Percentiles rank a stretch among this genome's conserved stretches.
phyloP scores from a whole-genome alignment of 345 rosid species.

The Capsella bursapastoris region DNA sequence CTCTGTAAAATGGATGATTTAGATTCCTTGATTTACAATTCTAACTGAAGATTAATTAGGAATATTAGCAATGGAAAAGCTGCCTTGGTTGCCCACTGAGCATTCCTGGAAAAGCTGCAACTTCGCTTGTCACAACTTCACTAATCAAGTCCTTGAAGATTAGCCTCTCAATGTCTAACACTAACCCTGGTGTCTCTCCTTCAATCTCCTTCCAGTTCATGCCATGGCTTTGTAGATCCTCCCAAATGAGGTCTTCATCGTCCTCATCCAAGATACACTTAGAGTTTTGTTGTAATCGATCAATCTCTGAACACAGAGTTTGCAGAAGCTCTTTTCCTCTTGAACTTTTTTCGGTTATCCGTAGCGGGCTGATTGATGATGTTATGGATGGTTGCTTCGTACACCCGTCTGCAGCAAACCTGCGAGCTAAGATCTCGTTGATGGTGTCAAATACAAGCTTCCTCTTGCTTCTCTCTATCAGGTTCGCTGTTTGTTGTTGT shows the following conservation, averaged over 20 bases:
- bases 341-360: slow-evolving; percentile 41
- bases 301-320: slow-evolving; percentile 70
- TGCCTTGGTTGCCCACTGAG: slow-evolving; percentile 54
- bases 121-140: slow-evolving; percentile 61
- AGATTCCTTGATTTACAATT: slow-evolving; percentile 36
- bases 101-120: slow-evolving; percentile 44
- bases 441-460: slow-evolving; percentile 75
- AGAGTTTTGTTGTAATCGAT: slow-evolving; percentile 55
- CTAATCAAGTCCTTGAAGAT: slow-evolving; percentile 85
- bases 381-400: slow-evolving; percentile 44
- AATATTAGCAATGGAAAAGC: slow-evolving; percentile 53
- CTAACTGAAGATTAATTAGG: slow-evolving; percentile 34
- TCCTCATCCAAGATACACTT: slow-evolving; percentile 57
- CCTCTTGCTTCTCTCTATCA: slow-evolving; percentile 54
- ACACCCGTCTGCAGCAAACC: slow-evolving; percentile 47
- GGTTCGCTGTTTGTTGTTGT: slow-evolving; percentile 41
- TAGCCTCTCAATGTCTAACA: slow-evolving; percentile 69
- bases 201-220: slow-evolving; percentile 52
- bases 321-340: slow-evolving; percentile 55
- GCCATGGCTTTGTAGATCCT: slow-evolving; percentile 59
- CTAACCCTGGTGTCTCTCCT: slow-evolving; percentile 63
- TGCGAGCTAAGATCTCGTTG: slow-evolving; percentile 65
- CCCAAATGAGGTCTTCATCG: slow-evolving; percentile 55
- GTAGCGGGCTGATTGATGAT: slow-evolving; percentile 39
- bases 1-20: slow-evolving; percentile 38